phyloP scores from a whole-genome alignment of 306 rosid genomes.

The barrel medic (Medicago truncatula) region DNA sequence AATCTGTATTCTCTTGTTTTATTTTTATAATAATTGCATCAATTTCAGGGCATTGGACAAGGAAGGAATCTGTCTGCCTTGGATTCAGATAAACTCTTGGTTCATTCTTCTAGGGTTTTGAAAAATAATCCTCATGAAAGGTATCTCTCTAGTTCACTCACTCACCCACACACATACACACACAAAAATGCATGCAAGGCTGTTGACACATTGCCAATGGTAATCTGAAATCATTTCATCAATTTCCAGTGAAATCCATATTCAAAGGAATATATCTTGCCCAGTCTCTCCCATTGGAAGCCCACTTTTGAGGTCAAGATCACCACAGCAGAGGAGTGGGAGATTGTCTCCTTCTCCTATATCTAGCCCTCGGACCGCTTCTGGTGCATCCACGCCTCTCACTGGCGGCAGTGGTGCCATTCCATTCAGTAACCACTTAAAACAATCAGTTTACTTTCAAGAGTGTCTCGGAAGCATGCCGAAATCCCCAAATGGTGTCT shows the following conservation, averaged over 20 bases:
- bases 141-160: conserved; percentile 54
- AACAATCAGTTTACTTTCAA: conserved; percentile 71
- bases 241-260: conserved; percentile 77
- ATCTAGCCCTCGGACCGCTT: conserved; percentile 91
- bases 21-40: conserved; percentile 40
- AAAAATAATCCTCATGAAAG: conserved; percentile 70
- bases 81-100: conserved; percentile 87
- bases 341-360: conserved; percentile 96
- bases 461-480: conserved; percentile 76
- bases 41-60: conserved; percentile 76
- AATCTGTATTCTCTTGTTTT: conserved; percentile 14
- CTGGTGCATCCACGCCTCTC: conserved; percentile 95
- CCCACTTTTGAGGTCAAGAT: conserved; percentile 92
- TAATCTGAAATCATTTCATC: conserved; percentile 52
- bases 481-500: conserved; percentile 63
- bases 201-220: conserved; percentile 32
- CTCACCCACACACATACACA: neutral
- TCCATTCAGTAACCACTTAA: conserved; percentile 66
- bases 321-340: conserved; percentile 89
- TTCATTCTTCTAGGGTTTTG: conserved; percentile 89
- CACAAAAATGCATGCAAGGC: neutral
- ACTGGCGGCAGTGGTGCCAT: conserved; percentile 80
- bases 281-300: conserved; percentile 99
- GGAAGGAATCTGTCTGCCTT: conserved; percentile 58
- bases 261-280: conserved; percentile 88